A percentile compares a stretch with the other conserved stretches of the same genome.
phyloP scores from a whole-genome alignment of 23 red algal genomes.

The Gracilaria vermiculophylla region DNA sequence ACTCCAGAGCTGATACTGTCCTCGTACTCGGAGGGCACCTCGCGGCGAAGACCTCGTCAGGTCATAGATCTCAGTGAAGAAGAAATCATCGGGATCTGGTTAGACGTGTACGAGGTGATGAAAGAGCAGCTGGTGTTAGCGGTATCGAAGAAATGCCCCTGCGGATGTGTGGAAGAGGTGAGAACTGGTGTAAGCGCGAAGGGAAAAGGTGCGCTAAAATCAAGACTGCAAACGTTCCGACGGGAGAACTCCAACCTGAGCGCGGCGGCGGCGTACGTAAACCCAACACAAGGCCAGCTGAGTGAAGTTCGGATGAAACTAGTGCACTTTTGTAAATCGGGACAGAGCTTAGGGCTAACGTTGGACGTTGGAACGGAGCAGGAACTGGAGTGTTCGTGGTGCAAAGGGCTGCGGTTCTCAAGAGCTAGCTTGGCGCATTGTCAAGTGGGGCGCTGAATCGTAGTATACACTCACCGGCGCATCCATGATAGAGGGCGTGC shows the following conservation, averaged over 20 bases:
- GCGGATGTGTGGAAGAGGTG: conserved; percentile 37
- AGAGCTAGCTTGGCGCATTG: too few relatives aligned
- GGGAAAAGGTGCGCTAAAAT: background rate
- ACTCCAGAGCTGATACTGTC: conserved; percentile 46
- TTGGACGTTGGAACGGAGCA: background rate
- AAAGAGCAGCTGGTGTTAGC: conserved; percentile 26
- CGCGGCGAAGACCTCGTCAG: conserved; percentile 14
- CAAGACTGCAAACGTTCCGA: background rate
- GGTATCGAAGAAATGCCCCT: conserved; percentile 31
- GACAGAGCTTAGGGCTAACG: conserved; percentile 24
- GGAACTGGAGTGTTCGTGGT: conserved; percentile 44
- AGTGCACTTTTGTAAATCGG: conserved; percentile 62
- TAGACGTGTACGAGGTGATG: conserved; percentile 61
- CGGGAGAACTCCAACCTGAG: background rate
- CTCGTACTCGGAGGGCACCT: conserved; percentile 17
- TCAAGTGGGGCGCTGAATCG: too few relatives aligned
- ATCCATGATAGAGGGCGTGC: too few relatives aligned
- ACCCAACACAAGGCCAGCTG: conserved; percentile 17
- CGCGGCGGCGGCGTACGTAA: conserved; percentile 8
- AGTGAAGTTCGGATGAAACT: conserved; percentile 40
- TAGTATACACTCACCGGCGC: too few relatives aligned
- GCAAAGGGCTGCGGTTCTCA: conserved; percentile 51
- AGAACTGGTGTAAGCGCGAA: conserved; percentile 10
- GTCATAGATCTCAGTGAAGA: background rate
- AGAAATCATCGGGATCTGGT: conserved; percentile 40